These are phyloP conservation scores for Aschersonia sp. DNA, from an alignment of 2,329 filamentous ascomycete genomes.

Conservation along the genomic window DNA sequence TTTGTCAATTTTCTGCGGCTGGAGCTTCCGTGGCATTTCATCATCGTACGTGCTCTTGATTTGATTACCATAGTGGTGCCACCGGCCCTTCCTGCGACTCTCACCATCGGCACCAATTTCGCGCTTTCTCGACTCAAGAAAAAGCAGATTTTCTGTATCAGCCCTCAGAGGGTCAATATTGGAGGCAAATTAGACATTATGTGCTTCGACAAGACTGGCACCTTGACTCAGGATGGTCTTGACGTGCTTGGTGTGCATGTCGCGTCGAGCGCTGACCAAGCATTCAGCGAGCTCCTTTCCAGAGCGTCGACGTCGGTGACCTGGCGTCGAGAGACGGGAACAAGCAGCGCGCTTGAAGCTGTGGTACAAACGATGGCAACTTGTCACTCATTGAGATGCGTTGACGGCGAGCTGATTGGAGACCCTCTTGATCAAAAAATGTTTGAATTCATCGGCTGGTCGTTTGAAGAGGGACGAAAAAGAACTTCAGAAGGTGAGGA, in stretches of 20 bases:
- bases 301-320: conserved; percentile 20
- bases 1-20: conserved; percentile 87
- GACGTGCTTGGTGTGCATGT: conserved; percentile 84
- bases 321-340: neutral
- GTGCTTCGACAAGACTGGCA: conserved; percentile 99
- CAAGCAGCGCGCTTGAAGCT: conserved; percentile 25
- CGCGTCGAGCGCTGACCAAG: conserved; percentile 44
- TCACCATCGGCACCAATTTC: conserved; percentile 95
- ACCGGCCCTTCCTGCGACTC: conserved; percentile 80
- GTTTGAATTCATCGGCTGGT: conserved; percentile 94
- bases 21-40: conserved; percentile 72
- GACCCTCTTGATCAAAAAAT: conserved; percentile 95
- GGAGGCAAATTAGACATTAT: conserved; percentile 91
- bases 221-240: conserved; percentile 86
- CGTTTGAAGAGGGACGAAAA: conserved; percentile 76
- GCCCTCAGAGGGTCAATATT: conserved; percentile 91
- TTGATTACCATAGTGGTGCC: conserved; percentile 96
- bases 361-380: conserved; percentile 93
- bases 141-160: conserved; percentile 94
- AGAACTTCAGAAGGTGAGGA: conserved; percentile 48
- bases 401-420: conserved; percentile 80
- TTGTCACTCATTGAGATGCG: conserved; percentile 76
- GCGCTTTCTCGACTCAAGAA: conserved; percentile 73
- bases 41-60: conserved; percentile 83
- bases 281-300: conserved; percentile 64